These are phyloP conservation scores for Xylaria sp. DNA, from an alignment of 495 filamentous ascomycete species.

Conservation along the genomic window DNA sequence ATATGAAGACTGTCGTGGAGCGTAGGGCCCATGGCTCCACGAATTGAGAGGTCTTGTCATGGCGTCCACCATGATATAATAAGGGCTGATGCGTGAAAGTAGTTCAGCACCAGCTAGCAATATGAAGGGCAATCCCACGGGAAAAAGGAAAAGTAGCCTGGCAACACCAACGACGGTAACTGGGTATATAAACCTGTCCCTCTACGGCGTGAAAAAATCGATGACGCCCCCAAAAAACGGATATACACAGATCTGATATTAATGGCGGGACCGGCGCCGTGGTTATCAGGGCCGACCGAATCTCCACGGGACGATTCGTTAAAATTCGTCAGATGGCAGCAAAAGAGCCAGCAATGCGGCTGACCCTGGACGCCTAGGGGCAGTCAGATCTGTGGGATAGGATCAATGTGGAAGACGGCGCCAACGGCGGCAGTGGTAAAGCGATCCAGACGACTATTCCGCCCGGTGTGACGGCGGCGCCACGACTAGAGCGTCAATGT, in stretches of 20 bases:
- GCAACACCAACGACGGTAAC: conserved; percentile 6
- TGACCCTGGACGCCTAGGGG: conserved; percentile 17
- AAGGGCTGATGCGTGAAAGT: conserved; percentile 47
- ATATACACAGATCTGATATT: conserved; percentile 26
- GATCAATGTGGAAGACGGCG: conserved; percentile 3
- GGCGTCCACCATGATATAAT: conserved; percentile 53
- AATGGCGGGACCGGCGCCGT: conserved; percentile 13
- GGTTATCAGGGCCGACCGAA: conserved; percentile 21
- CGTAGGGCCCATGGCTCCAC: conserved; percentile 50
- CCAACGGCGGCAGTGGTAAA: conserved; percentile 11
- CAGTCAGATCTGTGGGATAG: conserved; percentile 1
- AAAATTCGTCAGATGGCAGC: conserved; percentile 13
- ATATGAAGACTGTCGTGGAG: conserved; percentile 46
- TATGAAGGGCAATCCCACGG: conserved; percentile 23
- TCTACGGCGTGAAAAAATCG: conserved; percentile 1
- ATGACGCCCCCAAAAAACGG: not conserved
- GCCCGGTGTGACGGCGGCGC: conserved; percentile 24
- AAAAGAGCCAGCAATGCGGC: conserved; percentile 20
- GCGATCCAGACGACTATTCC: not conserved
- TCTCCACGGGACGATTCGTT: conserved; percentile 6
- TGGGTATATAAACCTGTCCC: not conserved
- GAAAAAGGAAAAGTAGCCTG: not conserved
- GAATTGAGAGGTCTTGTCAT: conserved; percentile 55
- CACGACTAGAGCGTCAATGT: conserved; percentile 8
- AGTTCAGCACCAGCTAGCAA: conserved; percentile 47